Evolutionary conservation across 1,139 yeast species (phyloP), one percentile per base, ranked within the genome.

Genomic region (Geotrichum carabidarum): DNA sequence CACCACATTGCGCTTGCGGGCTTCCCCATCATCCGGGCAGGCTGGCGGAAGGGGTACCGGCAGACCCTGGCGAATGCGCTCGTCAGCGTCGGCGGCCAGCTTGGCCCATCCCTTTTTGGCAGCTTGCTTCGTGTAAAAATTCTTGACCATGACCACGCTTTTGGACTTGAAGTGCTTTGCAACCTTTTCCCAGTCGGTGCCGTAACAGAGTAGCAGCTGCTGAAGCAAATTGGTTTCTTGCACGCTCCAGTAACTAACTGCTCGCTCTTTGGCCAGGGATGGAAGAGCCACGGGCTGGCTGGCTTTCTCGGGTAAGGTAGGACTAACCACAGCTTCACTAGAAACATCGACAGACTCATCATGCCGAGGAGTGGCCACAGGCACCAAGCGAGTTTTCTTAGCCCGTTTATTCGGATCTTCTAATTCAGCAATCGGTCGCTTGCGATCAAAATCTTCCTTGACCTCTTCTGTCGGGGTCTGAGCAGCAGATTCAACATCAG

Each of bases 71-170:
- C 60, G 44, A 43, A 59, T 60, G 11, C 57, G 31, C 48, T 55
- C 60, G 54, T 75, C 75, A 0, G 74, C 77, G 30, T 63, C 68
- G 15, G 66, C 72, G 0, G 79, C 82, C 38, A 80, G 64, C 18
- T 68, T 64, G 44, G 69, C 72, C 87, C 93, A 86, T 0, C 84
- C 84, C 60, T 78, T 75, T 58, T 80, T 79, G 32, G 78, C 84
- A 1, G 87, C 84, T 68, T 84, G 83, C 62, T 90, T 77, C 61
- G 78, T 81, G 68, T 77, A 91, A 65, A 86, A 90, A 64, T 89
- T 89, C 54, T 90, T 77, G 1, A 90, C 94, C 96, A 89, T 87
- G 0, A 91, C 85, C 0, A 91, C 81, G 1, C 94, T 84, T 69
- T 90, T 90, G 4, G 93, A 82, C 31, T 82, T 78, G 62, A 91